Evolutionary conservation across 2,329 filamentous ascomycete species (phyloP).

Genomic region (Aspergillus pseudoglaucus): DNA sequence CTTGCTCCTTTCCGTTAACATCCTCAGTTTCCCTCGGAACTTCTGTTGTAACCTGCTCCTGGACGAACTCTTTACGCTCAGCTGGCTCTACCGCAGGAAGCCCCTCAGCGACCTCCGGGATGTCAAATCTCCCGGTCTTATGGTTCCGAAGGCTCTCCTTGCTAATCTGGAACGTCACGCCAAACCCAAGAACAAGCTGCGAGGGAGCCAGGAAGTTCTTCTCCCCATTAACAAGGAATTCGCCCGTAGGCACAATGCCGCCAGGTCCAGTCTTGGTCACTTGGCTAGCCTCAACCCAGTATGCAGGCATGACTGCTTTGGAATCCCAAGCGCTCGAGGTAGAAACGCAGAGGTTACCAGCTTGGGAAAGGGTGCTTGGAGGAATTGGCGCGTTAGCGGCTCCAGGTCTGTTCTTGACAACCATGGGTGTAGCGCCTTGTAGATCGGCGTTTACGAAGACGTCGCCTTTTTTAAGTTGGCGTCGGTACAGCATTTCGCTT

Average conservation of each 20-base stretch:
- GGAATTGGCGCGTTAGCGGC: constrained; percentile 80
- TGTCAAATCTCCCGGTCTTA: constrained; percentile 62
- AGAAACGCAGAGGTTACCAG: constrained; percentile 75
- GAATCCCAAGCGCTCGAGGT: constrained; percentile 91
- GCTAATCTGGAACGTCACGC: constrained; percentile 79
- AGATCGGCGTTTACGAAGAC: constrained; percentile 88
- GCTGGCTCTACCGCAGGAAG: neutral
- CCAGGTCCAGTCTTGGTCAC: constrained; percentile 81
- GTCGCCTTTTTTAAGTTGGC: constrained; percentile 80
- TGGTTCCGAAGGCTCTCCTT: constrained; percentile 79
- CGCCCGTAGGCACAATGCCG: constrained; percentile 70
- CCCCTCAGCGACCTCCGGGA: constrained; percentile 14
- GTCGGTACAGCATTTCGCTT: constrained; percentile 84
- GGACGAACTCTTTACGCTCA: neutral
- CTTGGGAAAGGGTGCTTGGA: constrained; percentile 84
- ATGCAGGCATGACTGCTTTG: constrained; percentile 91
- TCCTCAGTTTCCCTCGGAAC: constrained; percentile 14
- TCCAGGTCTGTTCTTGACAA: constrained; percentile 80
- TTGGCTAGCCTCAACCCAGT: constrained; percentile 89
- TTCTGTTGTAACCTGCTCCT: constrained; percentile 5
- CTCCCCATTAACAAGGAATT: constrained; percentile 74
- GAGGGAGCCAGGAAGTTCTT: constrained; percentile 89
- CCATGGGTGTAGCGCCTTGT: constrained; percentile 71
- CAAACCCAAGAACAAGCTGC: constrained; percentile 80
- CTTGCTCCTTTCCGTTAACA: constrained; percentile 15